Evolutionary conservation across 306 rosid species (phyloP), one percentile per base, ranked within the genome.

Genomic region (Prunus davidiana): DNA sequence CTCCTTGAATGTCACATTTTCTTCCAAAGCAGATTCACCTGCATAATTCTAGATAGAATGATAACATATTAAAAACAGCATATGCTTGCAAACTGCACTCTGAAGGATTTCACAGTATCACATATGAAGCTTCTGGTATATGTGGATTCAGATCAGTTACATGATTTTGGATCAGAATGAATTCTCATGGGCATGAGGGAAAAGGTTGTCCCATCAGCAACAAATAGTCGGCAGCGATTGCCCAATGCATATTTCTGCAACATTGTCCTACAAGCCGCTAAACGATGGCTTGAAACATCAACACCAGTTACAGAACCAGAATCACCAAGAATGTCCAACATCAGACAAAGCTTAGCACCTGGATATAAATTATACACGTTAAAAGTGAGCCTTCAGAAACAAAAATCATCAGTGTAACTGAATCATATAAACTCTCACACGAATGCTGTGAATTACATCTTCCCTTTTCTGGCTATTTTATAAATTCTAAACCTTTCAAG

Each of bases 331-430:
- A 92, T 89, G 82, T 92, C 92, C 12, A 85, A 74, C 27, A 95
- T 83, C 97, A 92, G 82, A 80, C 97, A 95, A 66, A 95, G 91
- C 82, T 95, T 92, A 76, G 99, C 99, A 82, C 97, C 99, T 92
- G 84, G 72, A 84, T 72, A 63, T 28, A 30, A 66, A 73, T 68
- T 38, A 45, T 11, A 28, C 12, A 69, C 3, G 7, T 34, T 47
- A 71, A 22, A 34, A 51, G 27, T 34, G 47, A 65, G 57, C 62
- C 41, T 71, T 57, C 77, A 78, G 12, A 76, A 78, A 34, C 43
- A 3, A 20, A 22, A 49, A 19, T 19, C 5, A 25, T 67, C 25
- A 58, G 25, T 19, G 45, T 20, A 57, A 19, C 64, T 16, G 60
- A 22, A 47, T 8, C 52, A 71, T 14, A 34, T 12, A 19, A 38